Evolutionary conservation across 1,284 basidiomycete genomes (phyloP).

Genomic region (Moniliophthora roreri): DNA sequence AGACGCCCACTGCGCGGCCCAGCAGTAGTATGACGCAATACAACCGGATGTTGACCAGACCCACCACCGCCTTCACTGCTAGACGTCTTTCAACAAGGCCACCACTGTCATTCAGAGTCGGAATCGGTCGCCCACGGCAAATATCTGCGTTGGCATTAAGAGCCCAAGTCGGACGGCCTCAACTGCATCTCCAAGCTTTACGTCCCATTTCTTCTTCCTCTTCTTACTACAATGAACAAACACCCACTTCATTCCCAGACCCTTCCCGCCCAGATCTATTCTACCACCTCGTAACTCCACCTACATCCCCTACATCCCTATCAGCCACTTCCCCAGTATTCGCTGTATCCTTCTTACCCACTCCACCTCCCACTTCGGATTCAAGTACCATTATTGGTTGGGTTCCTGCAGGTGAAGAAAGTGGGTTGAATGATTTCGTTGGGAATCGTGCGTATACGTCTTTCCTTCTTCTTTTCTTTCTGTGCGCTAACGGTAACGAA

Average conservation of each 20-base stretch:
- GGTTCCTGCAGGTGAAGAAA: constrained; percentile 58
- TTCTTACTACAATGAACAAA: neutral
- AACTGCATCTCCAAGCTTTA: neutral
- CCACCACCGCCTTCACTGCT: neutral
- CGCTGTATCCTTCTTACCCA: constrained; percentile 60
- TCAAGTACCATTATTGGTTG: constrained; percentile 67
- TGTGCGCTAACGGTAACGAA: constrained; percentile 1
- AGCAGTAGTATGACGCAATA: neutral
- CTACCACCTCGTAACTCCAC: constrained; percentile 61
- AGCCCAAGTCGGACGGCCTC: neutral
- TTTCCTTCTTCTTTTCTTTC: neutral
- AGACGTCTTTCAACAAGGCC: neutral
- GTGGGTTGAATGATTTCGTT: constrained; percentile 65
- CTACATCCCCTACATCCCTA: constrained; percentile 50
- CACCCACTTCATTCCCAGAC: constrained; percentile 38
- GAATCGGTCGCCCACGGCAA: neutral
- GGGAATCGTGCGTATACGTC: constrained; percentile 56
- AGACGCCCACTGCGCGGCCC: no score
- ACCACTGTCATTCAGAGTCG: neutral
- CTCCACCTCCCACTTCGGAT: constrained; percentile 40
- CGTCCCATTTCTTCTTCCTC: neutral
- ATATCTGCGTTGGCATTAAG: neutral
- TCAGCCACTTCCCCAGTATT: constrained; percentile 49
- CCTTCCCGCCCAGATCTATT: constrained; percentile 62
- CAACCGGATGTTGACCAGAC: neutral